Base-by-base conservation (phyloP, 257 asterid genomes). In the Solanum etuberosum region DNA sequence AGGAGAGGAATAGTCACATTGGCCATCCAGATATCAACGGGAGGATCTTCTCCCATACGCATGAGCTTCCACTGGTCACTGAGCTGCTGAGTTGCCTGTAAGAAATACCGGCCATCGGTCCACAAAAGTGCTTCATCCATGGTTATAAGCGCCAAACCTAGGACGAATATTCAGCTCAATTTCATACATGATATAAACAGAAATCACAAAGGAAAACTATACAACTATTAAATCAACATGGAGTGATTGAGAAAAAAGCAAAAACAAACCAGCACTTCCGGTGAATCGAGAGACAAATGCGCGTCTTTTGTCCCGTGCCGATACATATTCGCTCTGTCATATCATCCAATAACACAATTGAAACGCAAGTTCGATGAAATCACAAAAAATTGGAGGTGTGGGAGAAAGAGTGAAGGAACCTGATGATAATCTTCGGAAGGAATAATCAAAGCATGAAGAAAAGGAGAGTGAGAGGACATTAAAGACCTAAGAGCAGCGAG, bases 391-490 rank as follows among this genome's bases (percentile, higher is more conserved):
- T 29, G 38, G 38, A 67, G 21, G 73, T 12, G 73, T 27, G 37
- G 83, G 37, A 37, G 42, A 42, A n/a, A 21, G 31, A 61, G 3
- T 37, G 43, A 59, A 59, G 85, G 83, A 42, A 95, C 99, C 99
- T 94, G 99, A 59, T 95, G 99, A 92, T 95, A 93, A 85, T 97
- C 99, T 90, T 97, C 96, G 37, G 99, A 97, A 85, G 99, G 98
- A 86, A 97, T 98, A 68, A 95, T 91, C 81, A 97, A 85, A 82
- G 98, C 98, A 70, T 94, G 87, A 63, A 97, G 96, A 9, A 94
- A 93, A 31, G 99, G 98, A 57, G 93, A 91, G 93, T 95, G 98
- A 87, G 95, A 92, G 32, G 94, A 87, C 98, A 95, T 97, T 70
- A 94, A 90, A 82, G 95, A 93, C 90, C 99, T 91, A n/a, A 97